phyloP scores from a whole-genome alignment of 805 yeast species.

The Candida dajiaensis region DNA sequence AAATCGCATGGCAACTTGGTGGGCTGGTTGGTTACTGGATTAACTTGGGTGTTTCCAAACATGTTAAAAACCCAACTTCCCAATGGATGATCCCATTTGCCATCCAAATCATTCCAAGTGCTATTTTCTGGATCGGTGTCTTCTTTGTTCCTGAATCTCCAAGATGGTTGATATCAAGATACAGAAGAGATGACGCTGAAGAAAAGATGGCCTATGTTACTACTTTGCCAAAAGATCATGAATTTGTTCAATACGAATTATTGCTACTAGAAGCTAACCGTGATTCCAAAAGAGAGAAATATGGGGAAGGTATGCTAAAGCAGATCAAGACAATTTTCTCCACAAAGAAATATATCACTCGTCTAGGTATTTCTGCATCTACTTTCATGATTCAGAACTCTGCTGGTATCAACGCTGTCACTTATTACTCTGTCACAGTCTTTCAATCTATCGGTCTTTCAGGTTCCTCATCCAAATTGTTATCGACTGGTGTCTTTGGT shows the following conservation, averaged over 20 bases:
- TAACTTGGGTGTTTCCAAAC: slow-evolving; percentile 38
- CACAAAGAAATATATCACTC: slow-evolving; percentile 25
- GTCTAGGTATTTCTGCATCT: slow-evolving; percentile 33
- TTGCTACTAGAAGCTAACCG: slow-evolving; percentile 24
- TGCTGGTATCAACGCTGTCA: slow-evolving; percentile 45
- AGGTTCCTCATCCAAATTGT: slow-evolving; percentile 37
- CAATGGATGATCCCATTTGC: slow-evolving; percentile 48
- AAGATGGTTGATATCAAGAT: slow-evolving; percentile 34
- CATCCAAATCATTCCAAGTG: slow-evolving; percentile 40
- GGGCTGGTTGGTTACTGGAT: slow-evolving; percentile 45
- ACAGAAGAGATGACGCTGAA: slow-evolving; percentile 31
- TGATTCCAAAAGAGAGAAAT: slow-evolving; percentile 20
- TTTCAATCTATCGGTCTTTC: slow-evolving; percentile 43
- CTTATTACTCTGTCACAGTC: slow-evolving; percentile 46
- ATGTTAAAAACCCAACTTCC: slow-evolving; percentile 21
- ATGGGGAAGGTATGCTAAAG: slow-evolving; percentile 34
- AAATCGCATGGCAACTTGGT: slow-evolving; percentile 43
- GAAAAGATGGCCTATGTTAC: slow-evolving; percentile 33
- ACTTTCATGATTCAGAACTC: slow-evolving; percentile 40
- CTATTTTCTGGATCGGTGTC: slow-evolving; percentile 34
- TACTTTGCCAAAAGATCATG: slow-evolving; percentile 31
- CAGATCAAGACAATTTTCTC: slow-evolving; percentile 33
- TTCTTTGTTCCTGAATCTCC: slow-evolving; percentile 40
- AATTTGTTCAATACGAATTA: slow-evolving; percentile 36
- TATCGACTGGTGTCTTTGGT: slow-evolving; percentile 50